Conservation (phyloP, 495 filamentous ascomycete species). For the Podospora bellae-mahoneyi region DNA sequence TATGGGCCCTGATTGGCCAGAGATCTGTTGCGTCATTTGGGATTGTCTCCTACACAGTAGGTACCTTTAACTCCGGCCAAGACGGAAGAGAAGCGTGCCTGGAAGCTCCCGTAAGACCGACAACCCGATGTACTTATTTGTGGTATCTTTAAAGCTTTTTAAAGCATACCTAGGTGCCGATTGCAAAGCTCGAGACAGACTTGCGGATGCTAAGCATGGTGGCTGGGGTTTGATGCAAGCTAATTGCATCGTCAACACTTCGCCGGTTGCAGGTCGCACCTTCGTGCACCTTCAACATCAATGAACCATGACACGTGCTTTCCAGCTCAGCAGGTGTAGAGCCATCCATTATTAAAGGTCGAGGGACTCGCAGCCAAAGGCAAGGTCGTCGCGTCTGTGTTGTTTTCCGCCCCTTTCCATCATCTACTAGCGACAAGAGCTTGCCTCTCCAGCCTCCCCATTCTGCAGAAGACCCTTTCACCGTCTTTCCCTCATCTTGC, state of each 20-base stretch:
- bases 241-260: neutral
- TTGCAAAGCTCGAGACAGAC: neutral
- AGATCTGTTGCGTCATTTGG: neutral
- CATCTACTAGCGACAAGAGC: neutral
- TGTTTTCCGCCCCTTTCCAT: neutral
- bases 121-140: too few relatives aligned
- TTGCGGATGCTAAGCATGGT: too few relatives aligned
- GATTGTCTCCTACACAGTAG: neutral
- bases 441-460: neutral
- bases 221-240: neutral
- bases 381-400: neutral
- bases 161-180: too few relatives aligned
- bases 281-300: neutral
- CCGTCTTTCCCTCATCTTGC: neutral
- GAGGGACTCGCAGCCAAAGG: neutral
- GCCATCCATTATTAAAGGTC: neutral
- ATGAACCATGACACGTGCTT: neutral
- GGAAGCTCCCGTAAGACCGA: too few relatives aligned
- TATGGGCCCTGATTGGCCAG: neutral
- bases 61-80: neutral
- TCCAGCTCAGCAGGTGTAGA: neutral
- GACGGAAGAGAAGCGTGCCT: neutral
- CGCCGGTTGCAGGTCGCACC: neutral
- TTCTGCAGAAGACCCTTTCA: neutral
- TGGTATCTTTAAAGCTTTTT: too few relatives aligned